Conservation (phyloP, 2,329 filamentous ascomycete genomes). For the Penicillium sp. region DNA sequence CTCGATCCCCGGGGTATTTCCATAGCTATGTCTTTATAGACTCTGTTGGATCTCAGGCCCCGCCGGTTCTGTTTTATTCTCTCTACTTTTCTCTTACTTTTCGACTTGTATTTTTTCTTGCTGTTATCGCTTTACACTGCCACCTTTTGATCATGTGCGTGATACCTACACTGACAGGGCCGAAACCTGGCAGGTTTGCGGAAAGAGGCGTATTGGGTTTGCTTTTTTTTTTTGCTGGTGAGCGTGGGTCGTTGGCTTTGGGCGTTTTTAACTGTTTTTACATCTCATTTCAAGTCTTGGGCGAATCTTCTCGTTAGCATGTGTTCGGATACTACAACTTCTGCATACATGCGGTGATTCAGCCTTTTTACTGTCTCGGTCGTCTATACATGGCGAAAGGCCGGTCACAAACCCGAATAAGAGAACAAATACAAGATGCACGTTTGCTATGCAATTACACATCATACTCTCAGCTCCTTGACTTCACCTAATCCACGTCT, state of each 20-base stretch:
- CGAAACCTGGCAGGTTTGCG: slow-evolving; percentile 4
- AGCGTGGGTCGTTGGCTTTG: slow-evolving; percentile 4
- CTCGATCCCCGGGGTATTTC: not conserved
- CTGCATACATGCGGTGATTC: not conserved
- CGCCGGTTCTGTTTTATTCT: slow-evolving; percentile 6
- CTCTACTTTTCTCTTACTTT: not conserved
- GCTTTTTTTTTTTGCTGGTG: not conserved
- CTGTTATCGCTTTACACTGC: slow-evolving; percentile 5
- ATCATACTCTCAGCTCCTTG: not conserved
- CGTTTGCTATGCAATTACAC: not conserved
- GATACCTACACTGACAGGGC: slow-evolving; percentile 7
- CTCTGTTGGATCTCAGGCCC: slow-evolving; percentile 9
- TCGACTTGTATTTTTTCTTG: not conserved
- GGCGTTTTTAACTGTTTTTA: not conserved
- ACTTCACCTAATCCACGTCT: not conserved
- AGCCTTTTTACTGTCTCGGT: not conserved
- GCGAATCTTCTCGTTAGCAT: slow-evolving; percentile 3
- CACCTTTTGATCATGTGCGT: slow-evolving; percentile 16
- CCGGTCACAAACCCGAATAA: not conserved
- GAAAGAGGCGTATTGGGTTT: slow-evolving; percentile 17
- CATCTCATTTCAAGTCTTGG: slow-evolving; percentile 1
- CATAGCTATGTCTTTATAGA: slow-evolving; percentile 22
- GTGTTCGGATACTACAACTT: not conserved
- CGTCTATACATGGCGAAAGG: not conserved
- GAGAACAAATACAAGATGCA: not conserved